These are phyloP conservation scores for Parsonsia alboflavescens DNA, from an alignment of 257 asterid genomes.

Conservation along the genomic window DNA sequence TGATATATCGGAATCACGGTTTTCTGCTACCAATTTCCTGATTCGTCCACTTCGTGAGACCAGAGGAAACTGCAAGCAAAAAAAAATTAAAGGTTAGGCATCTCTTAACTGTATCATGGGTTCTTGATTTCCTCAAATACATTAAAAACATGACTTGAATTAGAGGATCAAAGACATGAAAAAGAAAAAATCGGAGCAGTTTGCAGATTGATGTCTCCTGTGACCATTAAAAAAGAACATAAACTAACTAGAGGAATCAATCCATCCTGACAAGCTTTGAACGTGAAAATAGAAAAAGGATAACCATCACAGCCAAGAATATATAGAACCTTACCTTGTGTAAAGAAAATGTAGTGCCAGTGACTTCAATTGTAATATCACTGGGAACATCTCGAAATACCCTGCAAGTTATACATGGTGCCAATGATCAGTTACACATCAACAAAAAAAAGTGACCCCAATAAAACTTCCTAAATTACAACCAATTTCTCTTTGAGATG, in stretches of 20 bases:
- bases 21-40: conserved; percentile 73
- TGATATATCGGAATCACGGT: conserved; percentile 59
- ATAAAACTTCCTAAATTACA: neutral
- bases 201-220: neutral
- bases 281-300: neutral
- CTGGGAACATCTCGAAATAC: conserved; percentile 92
- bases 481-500: neutral
- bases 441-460: neutral
- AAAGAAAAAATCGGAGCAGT: neutral
- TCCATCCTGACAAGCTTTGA: too few species aligned
- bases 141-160: neutral
- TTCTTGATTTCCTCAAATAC: neutral
- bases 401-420: conserved; percentile 31
- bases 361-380: conserved; percentile 77
- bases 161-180: too few species aligned
- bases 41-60: conserved; percentile 91
- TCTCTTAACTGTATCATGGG: neutral
- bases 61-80: conserved; percentile 72
- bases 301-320: neutral
- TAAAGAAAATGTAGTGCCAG: conserved; percentile 66
- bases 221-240: too few species aligned
- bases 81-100: neutral
- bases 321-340: conserved; percentile 58
- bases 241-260: neutral
- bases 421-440: neutral